Percentiles rank a stretch among this genome's conserved stretches.
Evolutionary conservation across 495 filamentous ascomycete genomes (phyloP).

Genomic region (Xylaria curta): DNA sequence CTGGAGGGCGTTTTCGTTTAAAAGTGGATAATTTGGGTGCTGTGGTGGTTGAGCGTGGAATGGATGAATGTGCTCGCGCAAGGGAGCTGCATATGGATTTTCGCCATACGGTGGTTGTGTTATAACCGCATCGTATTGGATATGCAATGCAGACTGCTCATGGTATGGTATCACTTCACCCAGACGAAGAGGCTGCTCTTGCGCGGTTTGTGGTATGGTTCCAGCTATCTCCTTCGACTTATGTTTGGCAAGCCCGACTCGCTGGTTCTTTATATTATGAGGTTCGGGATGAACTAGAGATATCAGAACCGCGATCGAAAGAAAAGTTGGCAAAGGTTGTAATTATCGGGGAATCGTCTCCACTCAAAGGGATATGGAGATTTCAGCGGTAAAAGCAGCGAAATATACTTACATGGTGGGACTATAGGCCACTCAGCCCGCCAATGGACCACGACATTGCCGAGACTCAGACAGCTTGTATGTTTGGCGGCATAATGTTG

Average conservation of each 20-base stretch:
- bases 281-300: conserved; percentile 54
- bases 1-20: neutral
- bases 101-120: neutral
- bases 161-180: neutral
- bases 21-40: neutral
- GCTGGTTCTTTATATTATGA: conserved; percentile 41
- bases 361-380: neutral
- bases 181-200: neutral
- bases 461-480: conserved; percentile 68
- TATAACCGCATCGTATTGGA: conserved; percentile 15
- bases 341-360: neutral
- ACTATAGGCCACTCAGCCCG: conserved; percentile 77
- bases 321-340: neutral
- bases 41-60: neutral
- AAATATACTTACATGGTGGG: conserved; percentile 57
- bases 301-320: conserved; percentile 38
- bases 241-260: neutral
- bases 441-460: conserved; percentile 76
- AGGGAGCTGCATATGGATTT: neutral
- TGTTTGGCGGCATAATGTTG: conserved; percentile 86
- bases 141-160: neutral
- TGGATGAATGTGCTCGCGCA: neutral
- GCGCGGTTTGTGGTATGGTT: neutral
- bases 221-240: neutral
- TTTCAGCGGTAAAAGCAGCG: neutral